Conservation (phyloP, 2,329 filamentous ascomycete species). For the Basipetospora sp. region DNA sequence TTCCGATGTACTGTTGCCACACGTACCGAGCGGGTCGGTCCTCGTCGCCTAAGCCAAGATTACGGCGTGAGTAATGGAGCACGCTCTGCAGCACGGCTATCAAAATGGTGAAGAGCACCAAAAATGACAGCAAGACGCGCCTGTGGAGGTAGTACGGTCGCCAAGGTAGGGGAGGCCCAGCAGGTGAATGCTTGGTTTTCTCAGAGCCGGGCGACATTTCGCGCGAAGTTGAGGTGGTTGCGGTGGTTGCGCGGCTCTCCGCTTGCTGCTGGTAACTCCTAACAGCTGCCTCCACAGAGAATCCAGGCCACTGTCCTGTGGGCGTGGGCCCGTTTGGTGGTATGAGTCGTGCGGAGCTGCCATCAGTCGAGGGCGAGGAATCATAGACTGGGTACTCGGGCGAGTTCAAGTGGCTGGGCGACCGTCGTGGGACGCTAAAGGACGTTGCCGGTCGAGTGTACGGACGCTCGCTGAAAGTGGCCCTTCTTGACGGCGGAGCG, state of each 20-base stretch:
- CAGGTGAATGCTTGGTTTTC: conserved; percentile 12
- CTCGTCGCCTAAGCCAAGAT: conserved; percentile 16
- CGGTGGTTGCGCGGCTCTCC: neutral
- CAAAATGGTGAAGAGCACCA: conserved; percentile 15
- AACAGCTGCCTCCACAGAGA: too few relatives aligned
- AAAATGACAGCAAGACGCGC: conserved; percentile 17
- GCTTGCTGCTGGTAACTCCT: too few relatives aligned
- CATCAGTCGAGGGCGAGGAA: neutral
- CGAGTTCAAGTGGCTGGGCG: conserved; percentile 3
- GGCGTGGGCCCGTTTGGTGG: too few relatives aligned
- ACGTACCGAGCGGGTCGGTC: conserved; percentile 17
- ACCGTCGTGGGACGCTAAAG: conserved; percentile 13
- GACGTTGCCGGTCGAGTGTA: conserved; percentile 10
- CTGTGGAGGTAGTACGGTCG: conserved; percentile 22
- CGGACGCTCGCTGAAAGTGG: conserved; percentile 10
- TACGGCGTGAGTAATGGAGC: conserved; percentile 17
- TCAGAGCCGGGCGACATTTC: conserved; percentile 12
- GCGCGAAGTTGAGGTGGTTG: neutral
- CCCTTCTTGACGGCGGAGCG: too few relatives aligned
- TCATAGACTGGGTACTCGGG: neutral
- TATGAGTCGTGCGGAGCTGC: neutral
- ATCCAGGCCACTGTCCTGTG: neutral
- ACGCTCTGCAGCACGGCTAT: conserved; percentile 17
- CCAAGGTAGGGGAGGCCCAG: conserved; percentile 19
- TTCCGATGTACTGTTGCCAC: conserved; percentile 23